Percentiles rank a stretch among this genome's conserved stretches.
phyloP scores from a whole-genome alignment of 139 green algal genomes.

The Chlorella sp. region DNA sequence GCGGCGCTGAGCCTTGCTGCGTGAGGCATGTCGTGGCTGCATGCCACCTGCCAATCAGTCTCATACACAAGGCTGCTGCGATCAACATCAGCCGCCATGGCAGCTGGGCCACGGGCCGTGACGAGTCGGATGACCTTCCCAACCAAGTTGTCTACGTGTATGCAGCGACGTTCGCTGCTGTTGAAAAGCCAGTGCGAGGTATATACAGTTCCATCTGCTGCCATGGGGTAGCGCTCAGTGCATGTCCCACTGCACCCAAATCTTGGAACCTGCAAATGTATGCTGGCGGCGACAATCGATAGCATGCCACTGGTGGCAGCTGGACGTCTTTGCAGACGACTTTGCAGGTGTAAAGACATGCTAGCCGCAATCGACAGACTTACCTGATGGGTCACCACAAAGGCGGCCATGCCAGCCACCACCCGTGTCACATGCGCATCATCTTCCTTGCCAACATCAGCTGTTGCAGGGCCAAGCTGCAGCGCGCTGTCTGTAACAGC shows the following conservation, averaged over 20 bases:
- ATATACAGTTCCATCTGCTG: conserved; percentile 17
- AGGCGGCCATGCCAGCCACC: conserved; percentile 30
- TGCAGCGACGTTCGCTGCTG: not conserved
- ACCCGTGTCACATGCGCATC: conserved; percentile 21
- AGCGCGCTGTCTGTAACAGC: conserved; percentile 44
- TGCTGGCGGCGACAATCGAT: not conserved
- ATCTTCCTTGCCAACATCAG: conserved; percentile 23
- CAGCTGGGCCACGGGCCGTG: not conserved
- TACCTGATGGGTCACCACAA: not conserved
- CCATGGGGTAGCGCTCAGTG: conserved; percentile 14
- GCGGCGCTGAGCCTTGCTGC: too few species aligned
- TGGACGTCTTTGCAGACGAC: not conserved
- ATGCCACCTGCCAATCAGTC: conserved; percentile 32
- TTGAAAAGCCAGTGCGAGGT: conserved; percentile 35
- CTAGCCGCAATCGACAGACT: not conserved
- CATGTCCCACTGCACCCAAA: too few species aligned
- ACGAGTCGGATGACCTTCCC: conserved; percentile 21
- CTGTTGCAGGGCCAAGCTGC: conserved; percentile 47
- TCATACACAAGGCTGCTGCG: conserved; percentile 29
- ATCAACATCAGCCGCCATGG: not conserved
- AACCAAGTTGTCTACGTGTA: conserved; percentile 3
- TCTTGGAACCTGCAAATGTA: not conserved
- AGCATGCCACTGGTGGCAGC: not conserved
- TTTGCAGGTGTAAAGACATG: not conserved
- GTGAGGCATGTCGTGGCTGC: not conserved